These are phyloP conservation scores for Cercospora berteroae DNA, from an alignment of 2,329 filamentous ascomycete genomes.

Conservation along the genomic window DNA sequence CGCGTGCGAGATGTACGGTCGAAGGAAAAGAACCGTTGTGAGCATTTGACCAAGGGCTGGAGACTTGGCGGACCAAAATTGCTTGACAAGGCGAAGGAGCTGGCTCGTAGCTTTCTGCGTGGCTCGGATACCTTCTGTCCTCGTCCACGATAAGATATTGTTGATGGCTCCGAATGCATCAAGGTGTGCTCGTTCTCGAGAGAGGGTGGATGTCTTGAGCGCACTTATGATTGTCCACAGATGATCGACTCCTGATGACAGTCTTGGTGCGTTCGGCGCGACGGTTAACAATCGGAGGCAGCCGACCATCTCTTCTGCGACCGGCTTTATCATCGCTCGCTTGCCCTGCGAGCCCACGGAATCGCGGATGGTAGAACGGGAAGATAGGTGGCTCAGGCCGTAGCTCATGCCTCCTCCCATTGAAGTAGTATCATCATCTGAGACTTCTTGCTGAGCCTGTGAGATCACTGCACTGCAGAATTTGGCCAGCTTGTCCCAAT, in stretches of 20 bases:
- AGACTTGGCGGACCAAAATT: slow-evolving; percentile 61
- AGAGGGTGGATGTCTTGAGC: slow-evolving; percentile 51
- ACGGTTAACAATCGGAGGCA: slow-evolving; percentile 33
- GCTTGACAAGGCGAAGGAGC: slow-evolving; percentile 68
- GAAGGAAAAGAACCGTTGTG: slow-evolving; percentile 64
- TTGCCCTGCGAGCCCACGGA: slow-evolving; percentile 29
- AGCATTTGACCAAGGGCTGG: slow-evolving; percentile 61
- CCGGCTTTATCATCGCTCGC: slow-evolving; percentile 24
- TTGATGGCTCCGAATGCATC: slow-evolving; percentile 76
- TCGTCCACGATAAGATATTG: slow-evolving; percentile 61
- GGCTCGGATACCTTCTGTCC: slow-evolving; percentile 66
- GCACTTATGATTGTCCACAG: slow-evolving; percentile 36
- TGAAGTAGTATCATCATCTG: slow-evolving; percentile 20
- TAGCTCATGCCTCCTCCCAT: slow-evolving; percentile 15
- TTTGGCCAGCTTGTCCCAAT: slow-evolving; percentile 67
- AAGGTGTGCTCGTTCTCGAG: slow-evolving; percentile 52
- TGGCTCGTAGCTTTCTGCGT: slow-evolving; percentile 59
- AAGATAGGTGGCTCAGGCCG: slow-evolving; percentile 29
- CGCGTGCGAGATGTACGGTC: slow-evolving; percentile 41
- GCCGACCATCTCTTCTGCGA: slow-evolving; percentile 35
- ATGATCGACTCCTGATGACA: slow-evolving; percentile 18
- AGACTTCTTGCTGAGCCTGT: slow-evolving; percentile 26
- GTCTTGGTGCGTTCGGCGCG: slow-evolving; percentile 34
- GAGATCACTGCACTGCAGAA: slow-evolving; percentile 68
- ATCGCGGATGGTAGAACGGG: slow-evolving; percentile 27